Evolutionary conservation across 2,329 filamentous ascomycete genomes (phyloP), one percentile per base, ranked within the genome.

Genomic region (Penicillium sp.): DNA sequence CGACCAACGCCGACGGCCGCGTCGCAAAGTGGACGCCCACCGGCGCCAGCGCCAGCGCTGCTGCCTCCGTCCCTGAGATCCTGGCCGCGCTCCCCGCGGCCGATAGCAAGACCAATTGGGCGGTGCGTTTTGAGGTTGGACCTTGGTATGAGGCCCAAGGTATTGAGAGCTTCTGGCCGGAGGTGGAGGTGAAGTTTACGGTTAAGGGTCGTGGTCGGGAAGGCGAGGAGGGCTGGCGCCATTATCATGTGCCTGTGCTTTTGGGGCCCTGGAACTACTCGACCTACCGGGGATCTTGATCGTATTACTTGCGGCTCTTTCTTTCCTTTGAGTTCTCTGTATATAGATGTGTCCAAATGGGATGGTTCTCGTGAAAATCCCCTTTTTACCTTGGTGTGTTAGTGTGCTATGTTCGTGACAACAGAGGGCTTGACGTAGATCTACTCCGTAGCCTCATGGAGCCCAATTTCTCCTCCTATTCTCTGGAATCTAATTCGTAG

Each of bases 191-290:
- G 54, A 78, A 78, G 64, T 82, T 82, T 68, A 78, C 76, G n/a
- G 79, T 82, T 1, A 77, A 79, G 60, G 76, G 77, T 39, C 73
- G 73, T 35, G 75, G 75, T 2, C 67, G 64, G 3, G 77, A 78
- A 49, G 73, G 68, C 0, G 70, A 76, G 59, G 76, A 77, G 55
- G 78, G 75, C 31, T 80, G 78, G 75, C 70, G 77, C 50, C 80
- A 82, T 69, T 82, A 81, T 67, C 80, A 82, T 76, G 79, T 82
- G 17, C 80, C 80, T n/a, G 76, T 82, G 50, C 63, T 82, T 55
- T 65, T 82, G 60, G 79, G 80, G 35, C 80, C 80, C 25, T 82
- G 79, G 79, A 81, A 77, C 56, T 82, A 82, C 66, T 81, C 80
- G 50, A 82, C 80, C 31, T 82, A 82, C 67, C 76, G 80, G 54